These are phyloP conservation scores for Stromatinia cepivora DNA, from an alignment of 2,329 filamentous ascomycete species.

Conservation along the genomic window DNA sequence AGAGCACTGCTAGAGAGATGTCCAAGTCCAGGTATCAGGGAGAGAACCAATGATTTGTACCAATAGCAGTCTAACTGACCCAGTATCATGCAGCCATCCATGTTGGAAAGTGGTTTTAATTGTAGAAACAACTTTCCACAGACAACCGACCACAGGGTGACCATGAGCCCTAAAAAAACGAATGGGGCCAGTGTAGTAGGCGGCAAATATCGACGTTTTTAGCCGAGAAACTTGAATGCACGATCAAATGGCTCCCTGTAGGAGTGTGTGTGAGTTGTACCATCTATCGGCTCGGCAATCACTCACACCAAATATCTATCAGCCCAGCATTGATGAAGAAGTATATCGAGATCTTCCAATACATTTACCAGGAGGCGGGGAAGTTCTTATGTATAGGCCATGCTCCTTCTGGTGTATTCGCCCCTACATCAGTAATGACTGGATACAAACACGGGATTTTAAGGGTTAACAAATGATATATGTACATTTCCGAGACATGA, in stretches of 20 bases:
- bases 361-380: not conserved
- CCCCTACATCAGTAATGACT: not conserved
- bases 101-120: not conserved
- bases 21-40: not conserved
- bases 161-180: not conserved
- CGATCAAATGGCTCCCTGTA: not conserved
- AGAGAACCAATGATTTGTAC: not conserved
- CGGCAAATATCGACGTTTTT: not conserved
- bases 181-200: not conserved
- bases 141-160: not conserved
- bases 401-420: not conserved
- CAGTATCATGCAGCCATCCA: not conserved
- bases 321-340: not conserved
- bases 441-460: not conserved
- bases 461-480: not conserved
- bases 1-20: not conserved
- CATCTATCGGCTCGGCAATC: not conserved
- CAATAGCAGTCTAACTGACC: not conserved
- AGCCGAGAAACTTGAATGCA: not conserved
- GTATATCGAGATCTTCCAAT: not conserved
- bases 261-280: not conserved
- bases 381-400: not conserved
- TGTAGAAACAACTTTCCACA: not conserved
- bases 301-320: not conserved
- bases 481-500: not conserved